Conservation (phyloP, 257 asterid species). For the Solanum ossicruentum region DNA sequence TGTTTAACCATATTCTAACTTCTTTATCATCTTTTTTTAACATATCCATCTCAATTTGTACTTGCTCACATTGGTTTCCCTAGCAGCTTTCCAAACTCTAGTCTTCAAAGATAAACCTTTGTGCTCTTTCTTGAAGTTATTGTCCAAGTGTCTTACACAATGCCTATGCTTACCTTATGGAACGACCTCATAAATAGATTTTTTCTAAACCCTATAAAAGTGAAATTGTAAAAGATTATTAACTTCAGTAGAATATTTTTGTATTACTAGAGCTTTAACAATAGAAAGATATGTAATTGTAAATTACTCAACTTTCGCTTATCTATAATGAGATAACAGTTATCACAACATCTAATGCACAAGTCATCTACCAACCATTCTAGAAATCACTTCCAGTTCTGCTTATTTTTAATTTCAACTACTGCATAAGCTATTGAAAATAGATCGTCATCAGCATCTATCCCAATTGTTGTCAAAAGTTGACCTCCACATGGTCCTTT, state of each 20-base stretch:
- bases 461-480: too few relatives aligned
- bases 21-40: neutral
- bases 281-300: neutral
- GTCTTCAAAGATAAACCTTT: neutral
- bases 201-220: neutral
- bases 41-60: neutral
- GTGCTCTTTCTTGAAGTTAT: neutral
- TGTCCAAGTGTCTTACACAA: neutral
- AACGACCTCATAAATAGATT: too few relatives aligned
- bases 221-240: neutral
- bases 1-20: neutral
- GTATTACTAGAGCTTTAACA: neutral
- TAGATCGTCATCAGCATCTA: too few relatives aligned
- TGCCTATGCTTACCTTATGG: neutral
- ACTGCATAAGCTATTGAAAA: too few relatives aligned
- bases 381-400: too few relatives aligned
- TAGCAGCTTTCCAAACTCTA: too few relatives aligned
- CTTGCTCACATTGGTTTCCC: neutral
- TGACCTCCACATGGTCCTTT: too few relatives aligned
- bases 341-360: neutral
- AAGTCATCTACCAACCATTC: neutral
- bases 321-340: neutral
- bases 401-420: too few relatives aligned
- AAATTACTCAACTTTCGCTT: neutral
- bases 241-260: too few relatives aligned